Conservation (phyloP, 1,284 basidiomycete genomes). For the Puccinia hordei region DNA sequence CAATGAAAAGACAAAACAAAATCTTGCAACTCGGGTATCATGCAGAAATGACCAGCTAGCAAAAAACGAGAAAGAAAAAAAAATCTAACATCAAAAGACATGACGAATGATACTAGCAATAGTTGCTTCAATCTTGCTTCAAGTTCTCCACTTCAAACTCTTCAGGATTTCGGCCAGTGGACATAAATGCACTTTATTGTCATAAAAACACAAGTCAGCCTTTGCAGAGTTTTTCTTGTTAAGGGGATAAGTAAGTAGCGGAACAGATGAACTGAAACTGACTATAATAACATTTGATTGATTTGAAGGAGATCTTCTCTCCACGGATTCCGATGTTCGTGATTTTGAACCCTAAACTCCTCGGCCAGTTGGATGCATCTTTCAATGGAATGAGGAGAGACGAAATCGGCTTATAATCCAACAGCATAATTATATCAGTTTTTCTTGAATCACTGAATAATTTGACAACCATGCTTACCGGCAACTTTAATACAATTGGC, state of each 20-base stretch:
- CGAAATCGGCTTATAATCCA: slow-evolving; percentile 35
- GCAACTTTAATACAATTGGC: slow-evolving; percentile 58
- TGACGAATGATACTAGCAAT: background rate
- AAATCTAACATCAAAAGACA: background rate
- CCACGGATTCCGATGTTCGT: slow-evolving; percentile 44
- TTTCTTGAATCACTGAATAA: too few relatives aligned
- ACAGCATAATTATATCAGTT: background rate
- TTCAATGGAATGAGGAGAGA: slow-evolving; percentile 37
- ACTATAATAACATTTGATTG: slow-evolving; percentile 51
- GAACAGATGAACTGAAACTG: background rate
- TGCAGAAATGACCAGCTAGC: background rate
- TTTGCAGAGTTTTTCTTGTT: background rate
- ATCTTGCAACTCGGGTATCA: background rate
- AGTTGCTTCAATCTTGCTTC: background rate
- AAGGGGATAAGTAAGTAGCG: background rate
- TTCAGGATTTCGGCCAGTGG: slow-evolving; percentile 13
- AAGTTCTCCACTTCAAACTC: slow-evolving; percentile 6
- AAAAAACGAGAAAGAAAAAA: background rate
- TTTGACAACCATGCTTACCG: slow-evolving; percentile 11
- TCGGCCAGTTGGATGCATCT: slow-evolving; percentile 41
- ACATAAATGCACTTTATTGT: slow-evolving; percentile 1
- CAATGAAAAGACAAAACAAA: background rate
- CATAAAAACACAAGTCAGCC: background rate
- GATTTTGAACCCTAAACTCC: slow-evolving; percentile 37
- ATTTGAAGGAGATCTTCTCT: slow-evolving; percentile 46